Evolutionary conservation across 345 rosid genomes (phyloP).

Genomic region (Gossypium herbaceum): DNA sequence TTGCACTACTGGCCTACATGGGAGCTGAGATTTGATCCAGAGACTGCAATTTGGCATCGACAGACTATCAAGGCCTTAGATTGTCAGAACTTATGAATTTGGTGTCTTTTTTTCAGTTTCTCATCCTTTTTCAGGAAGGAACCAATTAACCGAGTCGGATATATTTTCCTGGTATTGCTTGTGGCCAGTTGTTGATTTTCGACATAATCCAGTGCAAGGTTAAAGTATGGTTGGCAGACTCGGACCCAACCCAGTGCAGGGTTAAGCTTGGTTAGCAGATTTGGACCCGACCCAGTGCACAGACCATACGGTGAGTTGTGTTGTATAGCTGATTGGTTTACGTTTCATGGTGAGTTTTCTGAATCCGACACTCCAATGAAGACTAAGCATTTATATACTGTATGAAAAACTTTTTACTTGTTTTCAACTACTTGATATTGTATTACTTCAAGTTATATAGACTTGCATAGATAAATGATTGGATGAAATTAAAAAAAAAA

Average conservation of each 20-base stretch:
- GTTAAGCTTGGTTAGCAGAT: background rate
- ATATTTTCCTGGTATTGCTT: background rate
- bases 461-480: background rate
- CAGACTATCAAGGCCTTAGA: constrained; percentile 51
- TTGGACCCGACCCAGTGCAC: no score
- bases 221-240: background rate
- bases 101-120: background rate
- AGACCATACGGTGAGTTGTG: background rate
- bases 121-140: background rate
- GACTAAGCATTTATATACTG: background rate
- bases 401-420: background rate
- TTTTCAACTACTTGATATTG: background rate
- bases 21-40: constrained; percentile 82
- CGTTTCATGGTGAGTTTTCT: background rate
- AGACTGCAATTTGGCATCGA: constrained; percentile 68
- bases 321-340: background rate
- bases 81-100: background rate
- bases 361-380: background rate
- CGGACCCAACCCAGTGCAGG: background rate
- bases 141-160: background rate
- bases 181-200: background rate
- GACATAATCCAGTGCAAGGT: background rate
- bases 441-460: background rate
- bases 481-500: background rate
- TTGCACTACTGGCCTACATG: constrained; percentile 96